A percentile compares a stretch with the other conserved stretches of the same genome.
Evolutionary conservation across 495 filamentous ascomycete species (phyloP).

Genomic region (Lophiostoma macrostomum): DNA sequence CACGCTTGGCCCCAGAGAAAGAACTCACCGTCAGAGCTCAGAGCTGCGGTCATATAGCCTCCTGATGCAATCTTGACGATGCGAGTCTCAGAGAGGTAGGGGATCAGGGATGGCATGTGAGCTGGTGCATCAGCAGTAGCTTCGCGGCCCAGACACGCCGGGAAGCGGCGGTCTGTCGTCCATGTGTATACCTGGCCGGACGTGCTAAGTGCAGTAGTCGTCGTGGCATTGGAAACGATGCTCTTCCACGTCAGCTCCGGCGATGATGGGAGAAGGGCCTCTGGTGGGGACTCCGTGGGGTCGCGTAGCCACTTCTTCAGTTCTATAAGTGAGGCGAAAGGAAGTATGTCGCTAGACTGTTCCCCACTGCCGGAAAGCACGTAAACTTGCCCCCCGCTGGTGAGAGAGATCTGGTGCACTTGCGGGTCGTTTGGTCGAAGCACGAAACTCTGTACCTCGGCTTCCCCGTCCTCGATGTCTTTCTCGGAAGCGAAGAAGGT

Average conservation of each 20-base stretch:
- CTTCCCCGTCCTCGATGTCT: not conserved
- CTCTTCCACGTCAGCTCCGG: not conserved
- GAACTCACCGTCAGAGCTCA: conserved; percentile 17
- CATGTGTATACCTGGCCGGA: conserved; percentile 14
- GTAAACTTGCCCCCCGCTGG: too few relatives aligned
- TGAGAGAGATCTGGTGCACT: not conserved
- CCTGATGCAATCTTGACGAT: conserved; percentile 18
- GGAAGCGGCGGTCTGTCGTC: conserved; percentile 11
- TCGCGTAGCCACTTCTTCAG: not conserved
- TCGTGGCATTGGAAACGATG: conserved; percentile 13
- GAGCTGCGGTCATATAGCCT: conserved; percentile 16
- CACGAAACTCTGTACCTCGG: too few relatives aligned
- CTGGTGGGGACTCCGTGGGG: too few relatives aligned
- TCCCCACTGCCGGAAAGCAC: too few relatives aligned
- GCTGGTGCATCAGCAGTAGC: not conserved
- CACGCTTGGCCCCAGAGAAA: conserved; percentile 22
- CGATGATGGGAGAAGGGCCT: not conserved
- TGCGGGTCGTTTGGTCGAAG: not conserved
- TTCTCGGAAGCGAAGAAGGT: not conserved
- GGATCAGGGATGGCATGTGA: not conserved
- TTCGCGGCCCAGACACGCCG: conserved; percentile 9
- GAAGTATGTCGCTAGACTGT: not conserved
- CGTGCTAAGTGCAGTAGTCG: conserved; percentile 7
- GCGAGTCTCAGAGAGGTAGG: conserved; percentile 13
- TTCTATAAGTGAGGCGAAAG: not conserved